Evolutionary conservation across 2,329 filamentous ascomycete genomes (phyloP), one percentile per base, ranked within the genome.

Genomic region (Colletotrichum sp.): DNA sequence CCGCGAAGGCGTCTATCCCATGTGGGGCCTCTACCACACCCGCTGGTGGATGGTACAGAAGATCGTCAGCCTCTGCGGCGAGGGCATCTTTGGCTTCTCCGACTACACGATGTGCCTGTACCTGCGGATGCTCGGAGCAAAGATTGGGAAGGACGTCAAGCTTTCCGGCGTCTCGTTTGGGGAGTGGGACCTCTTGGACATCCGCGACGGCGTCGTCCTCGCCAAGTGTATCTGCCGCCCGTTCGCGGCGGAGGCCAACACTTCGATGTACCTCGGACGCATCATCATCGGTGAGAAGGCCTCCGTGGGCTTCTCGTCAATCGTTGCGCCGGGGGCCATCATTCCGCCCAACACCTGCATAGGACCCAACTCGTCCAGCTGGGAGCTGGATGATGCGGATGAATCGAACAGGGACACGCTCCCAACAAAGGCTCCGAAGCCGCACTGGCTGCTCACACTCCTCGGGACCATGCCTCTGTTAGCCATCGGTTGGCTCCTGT

Each of bases 31-130:
- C 2, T 92, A 91, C 78, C 90, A 92, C 79, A 91, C 89, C 0
- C 85, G 89, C 10, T 92, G 90, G 90, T 92, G 90, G 90, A 78
- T 92, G 71, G 87, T 88, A 2, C 87, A 92, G 79, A 92, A 92
- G 82, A 86, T 87, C 24, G 83, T 89, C 5, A 84, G 85, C 44
- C 82, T 91, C 15, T 86, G 85, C 72, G 90, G 89, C 18, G 85
- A 84, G 72, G 89, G 89, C 2, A 73, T 87, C 36, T 90, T 90
- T 76, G 80, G 80, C 26, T 76, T 82, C 66, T 85, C 83, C 60
- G 85, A 89, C 63, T 82, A 77, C 39, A 86, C 85, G 0, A 81
- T 84, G 7, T 79, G 85, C 10, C 75, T 88, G 1, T 92, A 91
- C 81, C 88, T 86, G 76, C 87, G 89, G 6, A 80, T 90, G 1